Conservation (phyloP, 129 eudicot genomes). For the Lonicera japonica region DNA sequence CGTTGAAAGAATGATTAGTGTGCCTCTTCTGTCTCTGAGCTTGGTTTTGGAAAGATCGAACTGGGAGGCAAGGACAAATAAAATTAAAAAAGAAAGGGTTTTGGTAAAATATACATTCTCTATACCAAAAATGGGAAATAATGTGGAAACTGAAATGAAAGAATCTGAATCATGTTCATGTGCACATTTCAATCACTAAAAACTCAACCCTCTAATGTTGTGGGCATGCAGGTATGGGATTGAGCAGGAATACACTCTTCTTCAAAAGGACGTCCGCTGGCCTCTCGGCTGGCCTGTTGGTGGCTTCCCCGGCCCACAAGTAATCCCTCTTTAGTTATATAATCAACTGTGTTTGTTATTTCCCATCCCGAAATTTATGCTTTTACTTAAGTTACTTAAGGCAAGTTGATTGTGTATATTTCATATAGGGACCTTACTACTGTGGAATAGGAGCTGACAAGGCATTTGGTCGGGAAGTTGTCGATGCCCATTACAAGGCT, state of each 20-base stretch:
- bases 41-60: too few relatives aligned
- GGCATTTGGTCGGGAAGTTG: conserved; percentile 11
- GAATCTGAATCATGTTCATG: too few relatives aligned
- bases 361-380: background rate
- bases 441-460: conserved; percentile 17
- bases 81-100: too few relatives aligned
- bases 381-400: background rate
- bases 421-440: conserved; percentile 11
- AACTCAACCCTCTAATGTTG: background rate
- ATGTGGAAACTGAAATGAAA: too few relatives aligned
- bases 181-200: too few relatives aligned
- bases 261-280: conserved; percentile 9
- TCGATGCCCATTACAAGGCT: conserved; percentile 13
- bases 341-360: background rate
- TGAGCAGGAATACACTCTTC: conserved; percentile 16
- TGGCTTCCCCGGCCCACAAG: conserved; percentile 14
- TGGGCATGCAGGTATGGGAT: conserved; percentile 12
- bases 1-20: too few relatives aligned
- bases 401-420: background rate
- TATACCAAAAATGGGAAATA: too few relatives aligned
- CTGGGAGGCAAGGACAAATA: too few relatives aligned
- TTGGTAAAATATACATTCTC: too few relatives aligned
- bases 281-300: conserved; percentile 17
- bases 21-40: too few relatives aligned
- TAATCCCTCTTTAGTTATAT: background rate